Percentiles rank a stretch among this genome's conserved stretches.
phyloP scores from a whole-genome alignment of 2,329 filamentous ascomycete genomes.

The Trichothecium sympodiale region DNA sequence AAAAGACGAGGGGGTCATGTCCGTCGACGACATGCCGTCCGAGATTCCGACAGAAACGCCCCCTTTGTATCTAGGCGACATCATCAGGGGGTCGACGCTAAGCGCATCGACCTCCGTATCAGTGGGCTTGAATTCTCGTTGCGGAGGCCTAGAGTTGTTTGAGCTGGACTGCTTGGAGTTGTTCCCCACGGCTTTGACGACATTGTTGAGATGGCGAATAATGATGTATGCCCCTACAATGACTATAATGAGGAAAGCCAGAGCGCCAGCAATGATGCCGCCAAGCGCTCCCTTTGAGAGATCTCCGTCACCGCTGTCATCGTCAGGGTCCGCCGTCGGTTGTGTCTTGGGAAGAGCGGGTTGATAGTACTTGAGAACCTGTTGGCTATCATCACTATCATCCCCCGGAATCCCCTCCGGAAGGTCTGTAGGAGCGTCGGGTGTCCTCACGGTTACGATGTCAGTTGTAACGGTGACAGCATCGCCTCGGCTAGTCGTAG shows the following conservation, averaged over 20 bases:
- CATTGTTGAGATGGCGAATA: slow-evolving; percentile 36
- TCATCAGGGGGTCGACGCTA: slow-evolving; percentile 28
- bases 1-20: slow-evolving; percentile 13
- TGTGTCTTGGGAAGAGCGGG: slow-evolving; percentile 29
- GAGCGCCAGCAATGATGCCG: slow-evolving; percentile 41
- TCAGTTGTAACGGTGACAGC: slow-evolving; percentile 27
- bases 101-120: slow-evolving; percentile 31
- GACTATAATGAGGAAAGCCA: slow-evolving; percentile 35
- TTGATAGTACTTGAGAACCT: slow-evolving; percentile 32
- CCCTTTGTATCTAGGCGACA: slow-evolving; percentile 11
- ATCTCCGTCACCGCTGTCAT: slow-evolving; percentile 15
- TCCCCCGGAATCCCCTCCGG: slow-evolving; percentile 14
- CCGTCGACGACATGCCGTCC: slow-evolving; percentile 15
- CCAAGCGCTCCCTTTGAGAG: slow-evolving; percentile 32
- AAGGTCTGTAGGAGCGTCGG: slow-evolving; percentile 17
- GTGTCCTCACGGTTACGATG: slow-evolving; percentile 26
- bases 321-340: slow-evolving; percentile 15
- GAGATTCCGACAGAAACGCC: slow-evolving; percentile 7
- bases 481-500: slow-evolving; percentile 30
- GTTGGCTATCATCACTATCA: slow-evolving; percentile 11
- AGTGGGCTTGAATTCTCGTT: slow-evolving; percentile 25
- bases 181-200: slow-evolving; percentile 27
- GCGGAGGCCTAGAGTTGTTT: slow-evolving; percentile 19
- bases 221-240: slow-evolving; percentile 36
- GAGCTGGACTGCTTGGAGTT: slow-evolving; percentile 20